Base-by-base conservation (phyloP, 345 rosid genomes). In the Salix brachista region DNA sequence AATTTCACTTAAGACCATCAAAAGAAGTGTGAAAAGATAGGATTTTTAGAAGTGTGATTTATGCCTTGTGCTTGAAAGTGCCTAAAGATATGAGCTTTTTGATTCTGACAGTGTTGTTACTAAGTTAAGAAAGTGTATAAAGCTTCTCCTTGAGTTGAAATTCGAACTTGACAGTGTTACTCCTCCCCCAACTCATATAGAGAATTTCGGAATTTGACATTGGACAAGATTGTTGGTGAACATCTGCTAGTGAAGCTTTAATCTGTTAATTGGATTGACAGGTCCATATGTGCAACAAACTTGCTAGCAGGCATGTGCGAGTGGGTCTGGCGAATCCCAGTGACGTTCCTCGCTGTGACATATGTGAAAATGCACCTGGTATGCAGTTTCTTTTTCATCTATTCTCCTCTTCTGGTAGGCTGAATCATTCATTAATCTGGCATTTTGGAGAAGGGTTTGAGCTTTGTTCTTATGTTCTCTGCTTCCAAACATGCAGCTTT, bases 201-300 rank as follows among this genome's bases (percentile, higher is more conserved):
- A n/a, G 28, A 26, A 5, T 58, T 58, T 58, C 9, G 13, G 62
- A 58, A 58, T 58, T 58, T n/a, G 62, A 58, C 11, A 58, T 23
- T 58, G 62, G 28, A n/a, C 62, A 58, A 3, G 25, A 9, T 58
- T 58, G 28, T 23, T 58, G 28, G 28, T 23, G 62, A 58, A n/a
- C 62, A 58, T n/a, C 26, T 58, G 13, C 23, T 58, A n/a, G 23
- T 58, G 23, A 58, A 30, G 65, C 16, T 50, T 30, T 71, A 36
- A 34, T 18, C 32, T 75, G 36, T 46, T 72, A 34, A 60, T 76
- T 60, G 64, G n/a, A 39, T 42, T 76, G 58, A 79, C 86, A 94
- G 97, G 96, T 92, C 50, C 98, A 92, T 71, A 83, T 84, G 92
- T 91, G 94, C 79, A 91, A 94, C 82, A 89, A 91, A 86, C 87